Conservation (phyloP, 106 monocot genomes). For the Phalaenopsis equestris region DNA sequence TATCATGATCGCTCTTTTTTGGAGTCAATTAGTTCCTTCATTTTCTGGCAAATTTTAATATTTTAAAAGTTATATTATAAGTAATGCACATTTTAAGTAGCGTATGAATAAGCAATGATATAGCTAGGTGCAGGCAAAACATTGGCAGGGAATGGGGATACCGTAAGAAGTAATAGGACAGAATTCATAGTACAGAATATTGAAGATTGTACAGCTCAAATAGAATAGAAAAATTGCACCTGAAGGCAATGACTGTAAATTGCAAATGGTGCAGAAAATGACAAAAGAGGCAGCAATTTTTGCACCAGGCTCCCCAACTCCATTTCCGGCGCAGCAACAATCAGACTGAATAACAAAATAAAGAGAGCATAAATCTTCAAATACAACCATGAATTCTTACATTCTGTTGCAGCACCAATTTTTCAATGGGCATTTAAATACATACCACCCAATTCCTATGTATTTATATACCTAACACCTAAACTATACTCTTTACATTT, state of each 20-base stretch:
- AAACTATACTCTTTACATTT: no score
- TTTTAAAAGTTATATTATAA: no score
- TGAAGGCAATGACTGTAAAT: constrained; percentile 89
- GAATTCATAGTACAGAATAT: neutral
- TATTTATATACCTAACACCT: no score
- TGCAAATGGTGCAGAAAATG: constrained; percentile 85
- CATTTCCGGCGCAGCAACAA: constrained; percentile 70
- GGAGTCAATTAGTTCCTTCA: no score
- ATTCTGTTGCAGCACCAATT: neutral
- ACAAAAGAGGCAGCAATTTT: constrained; percentile 73
- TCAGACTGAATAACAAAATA: constrained; percentile 51
- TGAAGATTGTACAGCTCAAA: neutral
- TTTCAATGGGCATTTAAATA: no score
- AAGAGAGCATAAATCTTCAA: neutral
- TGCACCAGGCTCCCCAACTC: constrained; percentile 45
- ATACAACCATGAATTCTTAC: neutral
- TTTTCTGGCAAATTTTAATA: no score
- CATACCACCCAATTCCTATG: no score
- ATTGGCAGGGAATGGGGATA: no score
- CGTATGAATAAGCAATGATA: neutral
- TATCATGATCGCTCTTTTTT: no score
- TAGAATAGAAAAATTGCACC: constrained; percentile 22
- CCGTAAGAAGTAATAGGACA: neutral
- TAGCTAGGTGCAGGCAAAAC: no score
- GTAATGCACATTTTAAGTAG: neutral